Conservation (phyloP, 169 alveolate species). For the Plasmodium cynomolgi region DNA sequence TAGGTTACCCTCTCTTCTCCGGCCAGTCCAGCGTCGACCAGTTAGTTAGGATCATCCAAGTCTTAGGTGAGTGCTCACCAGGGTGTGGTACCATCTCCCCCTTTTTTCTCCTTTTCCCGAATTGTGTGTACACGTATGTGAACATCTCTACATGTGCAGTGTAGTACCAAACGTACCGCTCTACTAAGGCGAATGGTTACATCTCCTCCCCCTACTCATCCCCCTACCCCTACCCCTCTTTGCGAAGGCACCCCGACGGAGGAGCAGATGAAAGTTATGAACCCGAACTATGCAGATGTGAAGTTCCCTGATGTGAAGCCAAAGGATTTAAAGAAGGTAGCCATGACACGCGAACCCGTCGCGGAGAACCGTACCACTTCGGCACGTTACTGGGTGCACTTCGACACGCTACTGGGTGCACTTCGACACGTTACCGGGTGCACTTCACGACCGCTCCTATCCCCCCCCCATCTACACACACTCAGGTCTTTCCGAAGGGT, state of each 20-base stretch:
- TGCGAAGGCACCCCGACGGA: constrained; percentile 94
- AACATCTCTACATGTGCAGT: neutral
- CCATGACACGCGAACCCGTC: neutral
- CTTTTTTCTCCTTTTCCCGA: neutral
- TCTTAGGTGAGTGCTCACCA: constrained; percentile 77
- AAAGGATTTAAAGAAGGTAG: constrained; percentile 76
- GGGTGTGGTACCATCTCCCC: neutral
- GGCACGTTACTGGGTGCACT: neutral
- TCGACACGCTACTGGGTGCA: too few species aligned
- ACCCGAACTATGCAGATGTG: constrained; percentile 94
- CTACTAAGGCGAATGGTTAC: neutral
- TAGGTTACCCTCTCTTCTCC: constrained; percentile 96
- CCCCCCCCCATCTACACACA: neutral
- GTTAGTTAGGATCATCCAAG: constrained; percentile 94
- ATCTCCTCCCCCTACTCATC: neutral
- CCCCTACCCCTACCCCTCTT: constrained; percentile 48
- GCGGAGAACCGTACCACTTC: neutral
- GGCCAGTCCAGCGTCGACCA: constrained; percentile 97
- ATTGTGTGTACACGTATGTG: neutral
- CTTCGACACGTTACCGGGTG: too few species aligned
- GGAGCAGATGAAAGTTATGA: constrained; percentile 94
- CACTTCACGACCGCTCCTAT: neutral
- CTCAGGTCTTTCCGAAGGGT: constrained; percentile 83
- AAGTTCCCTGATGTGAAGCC: constrained; percentile 91
- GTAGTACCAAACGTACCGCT: neutral